These are phyloP conservation scores for Elongisporangium undulatum DNA, from an alignment of 352 stramenopile genomes.

Conservation along the genomic window DNA sequence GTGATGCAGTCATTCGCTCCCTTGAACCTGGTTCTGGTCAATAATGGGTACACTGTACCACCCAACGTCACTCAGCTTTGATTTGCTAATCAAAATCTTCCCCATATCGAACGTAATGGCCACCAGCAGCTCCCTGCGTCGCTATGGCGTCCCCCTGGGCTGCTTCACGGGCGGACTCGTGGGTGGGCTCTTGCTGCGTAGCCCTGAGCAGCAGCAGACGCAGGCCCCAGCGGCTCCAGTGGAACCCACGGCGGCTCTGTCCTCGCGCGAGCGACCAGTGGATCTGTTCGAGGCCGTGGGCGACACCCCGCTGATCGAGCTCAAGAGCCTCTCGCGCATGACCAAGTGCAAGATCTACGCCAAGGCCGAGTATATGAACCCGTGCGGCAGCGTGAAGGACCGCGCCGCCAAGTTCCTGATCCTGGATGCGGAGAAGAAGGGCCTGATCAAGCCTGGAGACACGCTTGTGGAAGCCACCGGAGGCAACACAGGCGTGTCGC, in stretches of 20 bases:
- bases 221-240: neutral
- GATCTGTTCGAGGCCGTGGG: conserved; percentile 64
- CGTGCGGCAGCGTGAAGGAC: conserved; percentile 93
- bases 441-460: conserved; percentile 57
- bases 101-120: neutral
- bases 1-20: too few relatives aligned
- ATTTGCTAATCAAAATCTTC: neutral
- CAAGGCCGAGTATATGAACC: conserved; percentile 88
- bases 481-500: conserved; percentile 91
- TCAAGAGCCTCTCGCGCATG: conserved; percentile 58
- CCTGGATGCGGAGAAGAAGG: conserved; percentile 84
- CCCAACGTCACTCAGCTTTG: neutral
- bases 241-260: neutral
- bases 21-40: too few relatives aligned
- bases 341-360: conserved; percentile 74
- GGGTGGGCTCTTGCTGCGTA: conserved; percentile 2
- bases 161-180: conserved; percentile 13
- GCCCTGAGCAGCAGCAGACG: neutral
- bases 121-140: conserved; percentile 7
- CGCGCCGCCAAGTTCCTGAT: conserved; percentile 92
- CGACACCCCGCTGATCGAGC: conserved; percentile 72
- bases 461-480: conserved; percentile 81
- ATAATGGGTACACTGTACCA: neutral
- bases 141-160: conserved; percentile 9
- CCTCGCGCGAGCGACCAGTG: conserved; percentile 31